Evolutionary conservation across 1,284 basidiomycete species (phyloP).

Genomic region (Ceratobasidium sp.): DNA sequence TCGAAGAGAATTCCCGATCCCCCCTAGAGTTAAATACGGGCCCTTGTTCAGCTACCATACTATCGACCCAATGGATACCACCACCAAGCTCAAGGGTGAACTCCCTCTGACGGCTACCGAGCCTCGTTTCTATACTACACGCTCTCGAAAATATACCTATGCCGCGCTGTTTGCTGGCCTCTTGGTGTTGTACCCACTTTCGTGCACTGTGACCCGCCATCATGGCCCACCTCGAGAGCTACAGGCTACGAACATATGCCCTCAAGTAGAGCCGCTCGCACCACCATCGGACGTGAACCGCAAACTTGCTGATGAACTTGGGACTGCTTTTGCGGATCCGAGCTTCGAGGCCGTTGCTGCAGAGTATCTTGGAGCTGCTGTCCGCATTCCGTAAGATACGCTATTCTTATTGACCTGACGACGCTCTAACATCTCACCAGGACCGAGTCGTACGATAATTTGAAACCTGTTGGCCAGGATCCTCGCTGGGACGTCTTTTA

Average conservation of each 20-base stretch:
- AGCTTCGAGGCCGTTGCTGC: slow-evolving; percentile 41
- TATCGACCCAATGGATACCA: not conserved
- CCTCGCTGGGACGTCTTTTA: slow-evolving; percentile 57
- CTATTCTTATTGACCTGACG: not conserved
- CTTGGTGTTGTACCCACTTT: slow-evolving; percentile 33
- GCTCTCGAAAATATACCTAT: slow-evolving; percentile 4
- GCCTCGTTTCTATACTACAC: not conserved
- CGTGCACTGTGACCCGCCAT: slow-evolving; percentile 22
- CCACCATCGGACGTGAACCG: slow-evolving; percentile 23
- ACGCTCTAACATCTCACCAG: slow-evolving; percentile 22
- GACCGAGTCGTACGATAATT: slow-evolving; percentile 60
- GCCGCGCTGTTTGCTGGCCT: slow-evolving; percentile 32
- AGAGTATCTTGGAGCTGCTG: slow-evolving; percentile 44
- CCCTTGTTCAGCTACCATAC: not conserved
- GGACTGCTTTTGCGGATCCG: slow-evolving; percentile 32
- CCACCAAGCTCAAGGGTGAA: slow-evolving; percentile 15
- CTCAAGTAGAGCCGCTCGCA: slow-evolving; percentile 26
- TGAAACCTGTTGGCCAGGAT: slow-evolving; percentile 56
- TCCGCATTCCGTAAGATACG: slow-evolving; percentile 43
- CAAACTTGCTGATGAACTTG: slow-evolving; percentile 29
- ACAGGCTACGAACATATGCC: slow-evolving; percentile 18
- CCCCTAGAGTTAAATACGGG: no score
- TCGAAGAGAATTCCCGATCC: no score
- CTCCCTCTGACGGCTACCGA: slow-evolving; percentile 1
- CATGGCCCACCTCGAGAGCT: not conserved